A percentile compares a stretch with the other conserved stretches of the same genome.
These are phyloP conservation scores for Macrolepiota albuminosa DNA, from an alignment of 768 basidiomycete genomes.

Conservation along the genomic window DNA sequence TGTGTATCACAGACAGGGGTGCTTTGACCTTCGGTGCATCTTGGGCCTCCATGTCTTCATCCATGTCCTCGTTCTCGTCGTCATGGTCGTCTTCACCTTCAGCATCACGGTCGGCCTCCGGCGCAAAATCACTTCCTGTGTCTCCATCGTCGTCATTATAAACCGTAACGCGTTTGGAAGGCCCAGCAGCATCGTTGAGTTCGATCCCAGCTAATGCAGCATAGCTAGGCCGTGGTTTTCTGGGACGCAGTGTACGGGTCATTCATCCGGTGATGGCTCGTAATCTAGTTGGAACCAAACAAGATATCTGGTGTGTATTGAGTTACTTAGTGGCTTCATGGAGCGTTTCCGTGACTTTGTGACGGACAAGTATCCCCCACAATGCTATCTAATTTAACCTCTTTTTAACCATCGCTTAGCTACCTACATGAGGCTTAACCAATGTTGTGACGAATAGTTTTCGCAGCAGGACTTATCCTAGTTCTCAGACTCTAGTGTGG, in stretches of 20 bases:
- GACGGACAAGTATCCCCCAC: no score
- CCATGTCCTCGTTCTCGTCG: constrained; percentile 21
- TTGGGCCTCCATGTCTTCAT: constrained; percentile 16
- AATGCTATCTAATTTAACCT: no score
- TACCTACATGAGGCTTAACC: no score
- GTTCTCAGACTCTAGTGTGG: no score
- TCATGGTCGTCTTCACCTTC: constrained; percentile 20
- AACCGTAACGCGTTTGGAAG: constrained; percentile 33
- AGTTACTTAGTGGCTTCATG: no score
- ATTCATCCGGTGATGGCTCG: constrained; percentile 26
- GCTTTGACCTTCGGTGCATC: constrained; percentile 16
- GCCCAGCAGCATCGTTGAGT: constrained; percentile 32
- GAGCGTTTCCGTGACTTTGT: no score
- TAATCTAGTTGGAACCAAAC: no score
- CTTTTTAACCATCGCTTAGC: no score
- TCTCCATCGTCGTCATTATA: constrained; percentile 26
- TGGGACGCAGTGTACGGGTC: constrained; percentile 51
- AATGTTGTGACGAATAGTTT: no score
- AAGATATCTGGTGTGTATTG: no score
- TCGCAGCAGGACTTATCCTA: no score
- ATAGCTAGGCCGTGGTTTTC: constrained; percentile 51
- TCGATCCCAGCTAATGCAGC: constrained; percentile 29
- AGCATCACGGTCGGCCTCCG: constrained; percentile 16
- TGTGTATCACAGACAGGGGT: constrained; percentile 8
- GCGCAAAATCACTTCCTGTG: constrained; percentile 55